Conservation (phyloP, 768 basidiomycete genomes). For the Termitomyces sp. region DNA sequence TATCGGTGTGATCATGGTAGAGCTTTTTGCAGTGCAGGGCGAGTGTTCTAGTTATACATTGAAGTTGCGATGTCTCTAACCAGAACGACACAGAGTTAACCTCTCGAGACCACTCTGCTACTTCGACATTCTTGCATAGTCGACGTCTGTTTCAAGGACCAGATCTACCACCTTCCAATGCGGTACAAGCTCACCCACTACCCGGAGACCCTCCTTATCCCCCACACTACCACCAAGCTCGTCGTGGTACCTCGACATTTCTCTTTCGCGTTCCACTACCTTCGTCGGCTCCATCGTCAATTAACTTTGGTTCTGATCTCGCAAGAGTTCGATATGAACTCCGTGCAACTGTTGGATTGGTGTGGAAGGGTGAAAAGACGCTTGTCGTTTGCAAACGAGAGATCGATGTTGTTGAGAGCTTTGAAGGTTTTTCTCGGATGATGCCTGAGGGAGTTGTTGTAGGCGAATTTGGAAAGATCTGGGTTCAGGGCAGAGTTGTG, state of each 20-base stretch:
- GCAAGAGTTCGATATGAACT: slow-evolving; percentile 73
- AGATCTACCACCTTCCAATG: slow-evolving; percentile 79
- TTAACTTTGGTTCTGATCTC: slow-evolving; percentile 65
- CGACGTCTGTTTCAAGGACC: slow-evolving; percentile 78
- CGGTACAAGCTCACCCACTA: slow-evolving; percentile 61
- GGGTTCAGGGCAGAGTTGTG: slow-evolving; percentile 66
- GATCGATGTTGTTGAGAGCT: slow-evolving; percentile 65
- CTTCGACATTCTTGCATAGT: slow-evolving; percentile 70
- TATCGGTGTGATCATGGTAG: slow-evolving; percentile 72
- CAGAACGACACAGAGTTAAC: slow-evolving; percentile 53
- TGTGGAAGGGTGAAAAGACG: slow-evolving; percentile 70
- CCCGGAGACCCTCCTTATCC: slow-evolving; percentile 62
- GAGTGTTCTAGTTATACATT: slow-evolving; percentile 2
- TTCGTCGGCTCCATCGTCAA: slow-evolving; percentile 61
- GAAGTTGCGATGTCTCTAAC: neutral
- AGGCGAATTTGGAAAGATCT: slow-evolving; percentile 77
- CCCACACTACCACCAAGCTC: slow-evolving; percentile 63
- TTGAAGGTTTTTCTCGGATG: slow-evolving; percentile 28
- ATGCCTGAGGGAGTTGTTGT: slow-evolving; percentile 61
- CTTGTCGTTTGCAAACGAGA: slow-evolving; percentile 61
- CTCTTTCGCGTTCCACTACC: slow-evolving; percentile 78
- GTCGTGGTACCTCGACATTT: slow-evolving; percentile 75
- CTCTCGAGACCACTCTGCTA: slow-evolving; percentile 78
- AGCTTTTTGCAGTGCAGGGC: slow-evolving; percentile 75
- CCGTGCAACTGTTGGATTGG: slow-evolving; percentile 65